phyloP scores from a whole-genome alignment of 306 rosid species.

The Begonia peltatifolia region DNA sequence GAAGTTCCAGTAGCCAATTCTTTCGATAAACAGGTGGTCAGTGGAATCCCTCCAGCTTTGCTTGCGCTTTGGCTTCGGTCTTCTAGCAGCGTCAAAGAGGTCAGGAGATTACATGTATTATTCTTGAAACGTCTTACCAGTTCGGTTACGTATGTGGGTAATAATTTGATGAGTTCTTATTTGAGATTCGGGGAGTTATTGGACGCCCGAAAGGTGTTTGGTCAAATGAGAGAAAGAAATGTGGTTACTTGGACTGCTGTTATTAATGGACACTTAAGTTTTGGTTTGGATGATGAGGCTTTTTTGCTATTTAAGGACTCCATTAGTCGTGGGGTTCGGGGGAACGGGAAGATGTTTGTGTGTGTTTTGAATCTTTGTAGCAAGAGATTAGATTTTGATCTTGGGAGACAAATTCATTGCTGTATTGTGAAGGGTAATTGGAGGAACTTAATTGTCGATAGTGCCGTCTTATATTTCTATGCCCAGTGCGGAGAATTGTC shows the following conservation, averaged over 20 bases:
- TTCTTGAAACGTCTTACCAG: conserved; percentile 24
- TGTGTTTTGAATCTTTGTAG: conserved; percentile 60
- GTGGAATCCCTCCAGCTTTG: conserved; percentile 23
- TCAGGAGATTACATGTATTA: conserved; percentile 44
- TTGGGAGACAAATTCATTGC: conserved; percentile 74
- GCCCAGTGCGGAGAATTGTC: conserved; percentile 48
- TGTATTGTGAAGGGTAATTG: conserved; percentile 43
- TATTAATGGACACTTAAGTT: conserved; percentile 52
- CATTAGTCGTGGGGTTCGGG: conserved; percentile 25
- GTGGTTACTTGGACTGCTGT: conserved; percentile 86
- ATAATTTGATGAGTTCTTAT: conserved; percentile 65
- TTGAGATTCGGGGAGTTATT: conserved; percentile 34
- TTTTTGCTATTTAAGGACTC: conserved; percentile 40
- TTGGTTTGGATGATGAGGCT: conserved; percentile 53
- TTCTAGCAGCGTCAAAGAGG: conserved; percentile 34
- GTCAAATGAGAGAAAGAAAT: conserved; percentile 41
- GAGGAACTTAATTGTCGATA: conserved; percentile 60
- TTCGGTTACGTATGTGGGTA: conserved; percentile 36
- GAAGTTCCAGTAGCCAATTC: conserved; percentile 16
- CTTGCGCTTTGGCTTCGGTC: conserved; percentile 57
- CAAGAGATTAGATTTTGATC: conserved; percentile 37
- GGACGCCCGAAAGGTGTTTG: conserved; percentile 57
- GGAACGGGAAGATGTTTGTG: conserved; percentile 64
- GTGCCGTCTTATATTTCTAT: conserved; percentile 54
- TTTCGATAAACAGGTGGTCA: conserved; percentile 5